Base-by-base conservation (phyloP, 805 yeast species). In the Huiozyma sinensis region DNA sequence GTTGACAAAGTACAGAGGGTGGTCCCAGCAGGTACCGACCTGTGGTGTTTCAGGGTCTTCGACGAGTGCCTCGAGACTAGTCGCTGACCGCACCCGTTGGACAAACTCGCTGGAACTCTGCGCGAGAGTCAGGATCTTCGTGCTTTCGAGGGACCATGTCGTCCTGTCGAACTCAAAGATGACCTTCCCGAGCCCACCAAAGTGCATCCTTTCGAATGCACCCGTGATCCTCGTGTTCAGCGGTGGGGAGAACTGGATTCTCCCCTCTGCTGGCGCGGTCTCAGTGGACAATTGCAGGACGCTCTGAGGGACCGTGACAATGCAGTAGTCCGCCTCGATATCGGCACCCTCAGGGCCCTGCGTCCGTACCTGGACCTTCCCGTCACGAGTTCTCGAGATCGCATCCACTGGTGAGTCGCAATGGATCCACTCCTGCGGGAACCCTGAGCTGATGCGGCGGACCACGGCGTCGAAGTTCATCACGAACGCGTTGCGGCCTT, bases 231-330 rank as follows among this genome's bases (percentile, higher is more conserved):
- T 46, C 6, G 28, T n/a, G 0, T 86, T 84, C 10, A 83, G 60
- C 5, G 65, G 60, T 0, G 88, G 87, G 0, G 47, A 51, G 70
- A 85, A 83, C 32, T 57, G 58, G 29, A 82, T 74, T 12, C 71
- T 71, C 5, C 80, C 79, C 13, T 41, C 48, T 6, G 41, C 28
- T 8, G 39, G 38, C 5, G 39, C 9, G 4, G 43, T 44, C 6
- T 54, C 51, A 5, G 46, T 28, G 0, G 64, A 60, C 4, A 75
- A 53, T 44, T 73, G 75, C 33, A 87, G 63, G 4, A 83, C 71
- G 33, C 89, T 82, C 48, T 82, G 82, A 0, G 96, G 95, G 5
- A 84, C 76, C 0, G 95, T 79, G 6, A 85, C 82, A 10, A 88
- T 69, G 29, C 77, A 66, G 55, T 76, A 81, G 39, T 83, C 78